Percentiles rank a stretch among this genome's conserved stretches.
Conservation (phyloP, 805 yeast genomes). For the Clavispora asparagi region DNA sequence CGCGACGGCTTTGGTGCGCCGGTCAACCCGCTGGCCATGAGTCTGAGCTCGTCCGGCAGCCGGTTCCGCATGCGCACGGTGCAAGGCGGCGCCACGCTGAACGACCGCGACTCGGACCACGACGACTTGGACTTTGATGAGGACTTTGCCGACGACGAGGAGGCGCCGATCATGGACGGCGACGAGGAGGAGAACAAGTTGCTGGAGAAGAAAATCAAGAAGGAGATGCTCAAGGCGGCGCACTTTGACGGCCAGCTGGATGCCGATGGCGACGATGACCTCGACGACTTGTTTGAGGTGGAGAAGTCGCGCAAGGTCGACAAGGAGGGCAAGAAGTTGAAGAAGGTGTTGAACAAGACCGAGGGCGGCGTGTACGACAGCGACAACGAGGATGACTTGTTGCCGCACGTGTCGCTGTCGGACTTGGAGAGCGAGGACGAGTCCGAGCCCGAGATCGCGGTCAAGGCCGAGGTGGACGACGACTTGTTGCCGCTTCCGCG, state of each 20-base stretch:
- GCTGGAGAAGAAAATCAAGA: slow-evolving; percentile 77
- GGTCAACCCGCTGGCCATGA: slow-evolving; percentile 1
- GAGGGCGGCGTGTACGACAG: slow-evolving; percentile 88
- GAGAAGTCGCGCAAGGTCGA: slow-evolving; percentile 64
- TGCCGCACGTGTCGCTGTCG: slow-evolving; percentile 64
- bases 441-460: slow-evolving; percentile 30
- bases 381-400: slow-evolving; percentile 58
- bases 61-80: slow-evolving; percentile 34
- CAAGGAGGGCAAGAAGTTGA: slow-evolving; percentile 82
- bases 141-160: slow-evolving; percentile 98
- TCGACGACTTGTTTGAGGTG: slow-evolving; percentile 68
- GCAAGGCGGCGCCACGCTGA: slow-evolving; percentile 38
- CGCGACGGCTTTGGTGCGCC: slow-evolving; percentile 16
- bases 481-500: slow-evolving; percentile 1
- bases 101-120: slow-evolving; percentile 66
- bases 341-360: slow-evolving; percentile 76
- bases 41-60: slow-evolving; percentile 1
- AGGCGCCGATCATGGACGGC: slow-evolving; percentile 96
- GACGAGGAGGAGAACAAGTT: slow-evolving; percentile 92
- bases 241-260: slow-evolving; percentile 63
- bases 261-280: slow-evolving; percentile 46
- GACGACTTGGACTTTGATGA: slow-evolving; percentile 94
- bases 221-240: slow-evolving; percentile 78
- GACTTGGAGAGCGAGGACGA: slow-evolving; percentile 63
- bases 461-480: slow-evolving; percentile 31